Percentiles rank a stretch among this genome's conserved stretches.
Evolutionary conservation across 148 eudicot species (phyloP).

Genomic region (Cornus florida): DNA sequence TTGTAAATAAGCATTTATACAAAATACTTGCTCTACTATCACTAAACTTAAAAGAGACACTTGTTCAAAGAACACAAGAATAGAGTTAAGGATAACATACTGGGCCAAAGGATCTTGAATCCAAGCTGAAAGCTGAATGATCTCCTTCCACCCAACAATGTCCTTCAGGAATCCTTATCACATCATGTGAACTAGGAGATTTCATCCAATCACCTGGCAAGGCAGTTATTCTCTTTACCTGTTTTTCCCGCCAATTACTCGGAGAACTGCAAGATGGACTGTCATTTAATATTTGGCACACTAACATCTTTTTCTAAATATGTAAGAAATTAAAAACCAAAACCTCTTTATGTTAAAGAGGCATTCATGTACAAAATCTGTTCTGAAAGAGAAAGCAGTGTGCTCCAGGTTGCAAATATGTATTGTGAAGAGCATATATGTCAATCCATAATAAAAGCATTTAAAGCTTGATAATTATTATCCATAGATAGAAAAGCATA

Average conservation of each 20-base stretch:
- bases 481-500: not conserved
- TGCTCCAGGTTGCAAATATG: not conserved
- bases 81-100: constrained; percentile 42
- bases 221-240: constrained; percentile 78
- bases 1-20: not conserved
- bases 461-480: not conserved
- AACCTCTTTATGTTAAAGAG: not conserved
- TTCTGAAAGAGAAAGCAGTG: not conserved
- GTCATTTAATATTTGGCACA: constrained; percentile 2
- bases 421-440: not conserved
- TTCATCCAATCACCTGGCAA: constrained; percentile 89
- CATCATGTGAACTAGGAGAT: constrained; percentile 40
- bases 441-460: not conserved
- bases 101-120: constrained; percentile 83
- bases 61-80: not conserved
- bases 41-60: not conserved
- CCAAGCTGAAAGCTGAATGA: constrained; percentile 67
- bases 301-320: not conserved
- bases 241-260: constrained; percentile 63
- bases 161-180: constrained; percentile 71
- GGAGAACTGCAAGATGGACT: constrained; percentile 64
- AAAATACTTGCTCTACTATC: not conserved
- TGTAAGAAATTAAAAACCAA: not conserved
- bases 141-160: constrained; percentile 99
- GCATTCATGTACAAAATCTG: not conserved